Evolutionary conservation across 805 yeast species (phyloP), one percentile per base, ranked within the genome.

Genomic region (Lipomyces yamanashiensis): DNA sequence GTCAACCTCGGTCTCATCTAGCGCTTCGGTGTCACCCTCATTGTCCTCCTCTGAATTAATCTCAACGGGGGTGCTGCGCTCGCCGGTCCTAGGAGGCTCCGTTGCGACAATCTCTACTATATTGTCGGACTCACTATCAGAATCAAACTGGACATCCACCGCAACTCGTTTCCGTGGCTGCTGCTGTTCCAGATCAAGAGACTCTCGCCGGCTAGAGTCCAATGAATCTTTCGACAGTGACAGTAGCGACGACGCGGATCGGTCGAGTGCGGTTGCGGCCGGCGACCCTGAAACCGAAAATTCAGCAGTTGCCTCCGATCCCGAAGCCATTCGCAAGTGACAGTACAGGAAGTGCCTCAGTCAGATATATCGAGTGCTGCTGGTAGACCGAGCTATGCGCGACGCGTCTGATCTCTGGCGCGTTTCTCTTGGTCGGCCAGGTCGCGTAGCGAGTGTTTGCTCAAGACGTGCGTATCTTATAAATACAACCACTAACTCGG

Each of bases 151-250:
- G 8, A 41, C 21, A 12, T 49, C 64, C n/a, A 59, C 50, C 10
- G 64, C 64, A 8, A 61, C 44, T 8, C 67, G 54, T 52, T 64
- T 64, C 13, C 67, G 49, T 13, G 67, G 67, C 51, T 43, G 21
- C 21, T 43, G 51, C 56, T 64, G 67, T 28, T 64, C 67, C 19
- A 64, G 23, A 40, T 64, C 67, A 49, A 62, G 37, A 12, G 67
- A 63, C 21, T 49, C 54, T 8, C 67, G 66, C 12, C 66, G 43
- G 15, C 49, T 58, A 19, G 49, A 23, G 23, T 41, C 58, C 7
- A 33, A 3, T 7, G 48, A 40, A 6, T 43, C 51, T 37, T 48
- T 49, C 19, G 40, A 33, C 50, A 41, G 33, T 7, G 49, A 33
- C 28, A 28, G 28, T 21, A 36, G 55, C 12, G 59, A 7, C 41